These are phyloP conservation scores for Fusarium globosum DNA, from an alignment of 2,329 filamentous ascomycete genomes.

Conservation along the genomic window DNA sequence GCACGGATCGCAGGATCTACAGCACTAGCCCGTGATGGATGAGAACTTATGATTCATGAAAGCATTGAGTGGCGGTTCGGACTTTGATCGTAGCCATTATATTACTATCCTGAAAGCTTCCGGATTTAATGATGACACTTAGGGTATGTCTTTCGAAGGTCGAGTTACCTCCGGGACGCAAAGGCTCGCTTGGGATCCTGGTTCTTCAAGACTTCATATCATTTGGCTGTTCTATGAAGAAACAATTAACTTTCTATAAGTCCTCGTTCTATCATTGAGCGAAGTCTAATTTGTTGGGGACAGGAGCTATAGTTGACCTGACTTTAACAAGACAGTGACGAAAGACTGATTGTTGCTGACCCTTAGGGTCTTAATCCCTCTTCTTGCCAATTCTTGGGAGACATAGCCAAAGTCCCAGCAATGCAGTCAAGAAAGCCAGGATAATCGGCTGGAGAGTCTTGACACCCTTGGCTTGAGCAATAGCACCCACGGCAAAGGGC, in stretches of 20 bases:
- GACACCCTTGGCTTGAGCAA: constrained; percentile 69
- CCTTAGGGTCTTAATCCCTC: constrained; percentile 45
- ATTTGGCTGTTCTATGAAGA: too few species aligned
- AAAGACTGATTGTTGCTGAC: too few species aligned
- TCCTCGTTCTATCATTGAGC: not conserved
- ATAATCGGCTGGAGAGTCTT: constrained; percentile 67
- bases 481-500: constrained; percentile 73
- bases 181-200: not conserved
- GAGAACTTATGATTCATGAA: not conserved
- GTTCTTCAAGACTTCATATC: not conserved
- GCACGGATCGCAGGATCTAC: not conserved
- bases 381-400: constrained; percentile 57
- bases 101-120: not conserved
- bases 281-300: too few species aligned
- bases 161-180: too few species aligned
- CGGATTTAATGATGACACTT: too few species aligned
- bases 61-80: not conserved
- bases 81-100: not conserved
- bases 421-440: constrained; percentile 59
- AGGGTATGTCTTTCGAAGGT: not conserved
- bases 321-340: not conserved
- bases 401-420: constrained; percentile 59
- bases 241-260: not conserved
- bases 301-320: not conserved
- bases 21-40: not conserved